Conservation (phyloP, 805 yeast genomes). For the Saccharomyces jurei region DNA sequence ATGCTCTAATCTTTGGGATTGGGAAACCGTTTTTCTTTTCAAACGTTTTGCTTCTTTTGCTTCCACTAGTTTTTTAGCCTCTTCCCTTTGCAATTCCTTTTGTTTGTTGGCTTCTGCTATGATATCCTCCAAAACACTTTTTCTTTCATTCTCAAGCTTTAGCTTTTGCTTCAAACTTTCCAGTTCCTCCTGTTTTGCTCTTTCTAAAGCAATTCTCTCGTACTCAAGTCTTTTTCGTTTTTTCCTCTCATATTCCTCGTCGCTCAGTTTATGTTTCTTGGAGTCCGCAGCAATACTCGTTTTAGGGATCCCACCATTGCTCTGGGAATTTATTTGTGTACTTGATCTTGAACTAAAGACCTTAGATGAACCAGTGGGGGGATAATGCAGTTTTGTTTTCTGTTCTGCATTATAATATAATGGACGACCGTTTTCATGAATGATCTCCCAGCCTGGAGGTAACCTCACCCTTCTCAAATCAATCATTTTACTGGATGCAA, state of each 20-base stretch:
- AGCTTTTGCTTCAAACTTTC: conserved; percentile 16
- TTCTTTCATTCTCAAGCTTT: conserved; percentile 22
- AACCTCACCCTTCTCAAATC: conserved; percentile 28
- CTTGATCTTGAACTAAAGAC: conserved; percentile 1
- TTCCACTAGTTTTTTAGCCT: conserved; percentile 8
- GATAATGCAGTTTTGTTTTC: conserved; percentile 24
- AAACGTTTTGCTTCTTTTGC: conserved; percentile 21
- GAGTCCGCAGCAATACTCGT: background rate
- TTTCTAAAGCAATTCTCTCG: conserved; percentile 19
- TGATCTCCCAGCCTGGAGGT: conserved; percentile 31
- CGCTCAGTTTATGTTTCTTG: conserved; percentile 18
- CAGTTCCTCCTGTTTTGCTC: conserved; percentile 20
- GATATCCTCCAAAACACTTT: conserved; percentile 28
- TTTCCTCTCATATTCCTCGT: conserved; percentile 26
- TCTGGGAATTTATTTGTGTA: background rate
- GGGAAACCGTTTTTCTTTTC: conserved; percentile 12
- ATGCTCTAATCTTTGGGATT: conserved; percentile 17
- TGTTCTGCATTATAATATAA: conserved; percentile 28
- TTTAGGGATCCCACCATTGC: background rate
- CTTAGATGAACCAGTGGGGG: conserved; percentile 22
- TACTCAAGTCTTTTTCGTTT: conserved; percentile 23
- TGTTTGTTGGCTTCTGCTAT: conserved; percentile 34
- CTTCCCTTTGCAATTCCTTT: conserved; percentile 21
- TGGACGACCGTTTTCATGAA: conserved; percentile 30
- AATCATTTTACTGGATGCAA: conserved; percentile 19